phyloP scores from a whole-genome alignment of 2,329 filamentous ascomycete species.

The Colletotrichum tabaci region DNA sequence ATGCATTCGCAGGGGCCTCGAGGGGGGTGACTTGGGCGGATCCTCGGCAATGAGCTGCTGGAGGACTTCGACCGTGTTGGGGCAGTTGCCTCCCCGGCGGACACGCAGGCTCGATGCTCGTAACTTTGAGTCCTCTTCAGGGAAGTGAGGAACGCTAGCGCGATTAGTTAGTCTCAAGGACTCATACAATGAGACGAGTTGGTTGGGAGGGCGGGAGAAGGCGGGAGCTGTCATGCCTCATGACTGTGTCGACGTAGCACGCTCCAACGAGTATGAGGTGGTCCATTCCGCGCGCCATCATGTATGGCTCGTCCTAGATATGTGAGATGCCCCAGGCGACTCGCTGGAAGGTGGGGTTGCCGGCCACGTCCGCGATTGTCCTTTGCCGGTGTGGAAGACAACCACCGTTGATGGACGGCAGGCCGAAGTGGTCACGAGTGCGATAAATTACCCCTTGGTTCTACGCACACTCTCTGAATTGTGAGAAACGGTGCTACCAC shows the following conservation, averaged over 20 bases:
- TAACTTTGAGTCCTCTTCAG: constrained; percentile 80
- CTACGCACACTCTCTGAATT: neutral
- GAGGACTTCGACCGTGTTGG: constrained; percentile 80
- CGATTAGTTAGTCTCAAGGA: neutral
- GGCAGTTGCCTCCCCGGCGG: constrained; percentile 80
- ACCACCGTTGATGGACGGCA: neutral
- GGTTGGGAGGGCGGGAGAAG: constrained; percentile 7
- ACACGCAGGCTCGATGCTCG: constrained; percentile 72
- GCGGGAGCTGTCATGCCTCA: constrained; percentile 64
- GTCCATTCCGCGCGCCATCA: constrained; percentile 56
- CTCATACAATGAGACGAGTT: constrained; percentile 23
- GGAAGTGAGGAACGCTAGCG: constrained; percentile 76
- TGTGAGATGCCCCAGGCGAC: neutral
- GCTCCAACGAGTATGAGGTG: constrained; percentile 76
- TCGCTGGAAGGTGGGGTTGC: neutral
- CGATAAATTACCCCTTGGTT: neutral
- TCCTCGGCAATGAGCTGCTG: constrained; percentile 67
- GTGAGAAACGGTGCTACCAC: neutral
- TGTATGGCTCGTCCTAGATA: neutral
- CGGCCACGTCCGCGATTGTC: neutral
- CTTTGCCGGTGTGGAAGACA: neutral
- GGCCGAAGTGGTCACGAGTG: neutral
- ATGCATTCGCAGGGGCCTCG: constrained; percentile 52
- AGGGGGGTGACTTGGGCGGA: constrained; percentile 16
- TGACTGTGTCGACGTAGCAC: constrained; percentile 80